Evolutionary conservation across 306 rosid species (phyloP), one percentile per base, ranked within the genome.

Genomic region (Dicorynia guianensis): DNA sequence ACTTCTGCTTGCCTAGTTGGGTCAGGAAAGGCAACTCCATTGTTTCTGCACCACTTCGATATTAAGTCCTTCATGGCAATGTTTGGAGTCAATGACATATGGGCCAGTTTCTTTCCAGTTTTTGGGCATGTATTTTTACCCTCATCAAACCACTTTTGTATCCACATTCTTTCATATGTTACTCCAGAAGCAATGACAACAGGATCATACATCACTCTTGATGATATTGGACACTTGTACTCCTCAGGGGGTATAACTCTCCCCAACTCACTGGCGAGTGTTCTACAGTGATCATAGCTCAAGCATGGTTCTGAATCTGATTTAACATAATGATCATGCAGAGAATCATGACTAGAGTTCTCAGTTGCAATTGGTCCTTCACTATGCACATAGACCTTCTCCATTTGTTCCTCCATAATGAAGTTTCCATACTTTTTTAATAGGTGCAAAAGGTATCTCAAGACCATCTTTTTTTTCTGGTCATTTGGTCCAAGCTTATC

Each of bases 71-170:
- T 93, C 88, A 96, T 71, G 78, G 12, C 78, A 25, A 52, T 35
- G 62, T 96, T 85, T 53, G 97, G 89, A 57, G 90, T 96, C 87
- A 86, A 55, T 39, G 76, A 71, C 74, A 68, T 58, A 68, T 85
- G 61, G 40, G 77, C n/a, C 20, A 96, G 69, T 80, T 84, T 84
- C 77, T 63, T 61, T 67, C 74, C 50, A 49, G 90, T 96, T 83
- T 82, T 82, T 12, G 98, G 99, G 68, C 99, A 96, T 18, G 49
- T 77, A 75, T 83, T 85, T 64, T 89, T 76, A 46, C 96, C 93
- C 83, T 89, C 96, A 48, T 79, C 84, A 77, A 96, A 89, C 99
- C 98, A 96, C 76, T 90, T 96, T 69, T 80, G 89, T 80, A 92
- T 92, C 96, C 92, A 92, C 83, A 74, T 83, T 80, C 90, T 92